A percentile compares a stretch with the other conserved stretches of the same genome.
Conservation (phyloP, 2,329 filamentous ascomycete species). For the Pseudocercospora fijiensis region DNA sequence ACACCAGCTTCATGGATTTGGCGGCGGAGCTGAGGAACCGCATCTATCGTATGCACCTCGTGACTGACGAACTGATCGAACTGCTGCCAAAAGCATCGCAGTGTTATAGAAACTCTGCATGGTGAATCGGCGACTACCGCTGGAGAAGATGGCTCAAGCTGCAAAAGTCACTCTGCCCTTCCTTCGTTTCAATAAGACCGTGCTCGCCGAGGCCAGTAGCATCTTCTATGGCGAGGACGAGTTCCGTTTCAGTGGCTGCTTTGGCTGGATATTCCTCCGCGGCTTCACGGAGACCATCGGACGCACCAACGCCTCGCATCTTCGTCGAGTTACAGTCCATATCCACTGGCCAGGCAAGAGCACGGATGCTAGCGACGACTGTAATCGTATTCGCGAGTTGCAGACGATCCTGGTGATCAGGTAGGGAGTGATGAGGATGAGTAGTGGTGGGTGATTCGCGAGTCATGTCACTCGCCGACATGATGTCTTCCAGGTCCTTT, state of each 20-base stretch:
- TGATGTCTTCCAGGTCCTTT: no score
- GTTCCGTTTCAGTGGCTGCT: constrained; percentile 37
- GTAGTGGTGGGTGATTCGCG: neutral
- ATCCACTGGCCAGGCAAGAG: neutral
- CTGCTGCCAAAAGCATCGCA: constrained; percentile 5
- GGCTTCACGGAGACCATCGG: constrained; percentile 10
- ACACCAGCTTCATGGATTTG: constrained; percentile 11
- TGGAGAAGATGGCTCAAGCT: neutral
- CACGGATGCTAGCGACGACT: neutral
- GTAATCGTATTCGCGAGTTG: neutral
- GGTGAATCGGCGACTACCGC: neutral
- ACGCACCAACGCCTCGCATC: neutral
- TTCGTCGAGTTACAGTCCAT: constrained; percentile 11
- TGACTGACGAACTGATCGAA: constrained; percentile 7
- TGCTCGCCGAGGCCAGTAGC: constrained; percentile 42
- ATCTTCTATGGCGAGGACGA: constrained; percentile 49
- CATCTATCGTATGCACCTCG: constrained; percentile 7
- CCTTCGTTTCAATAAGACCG: constrained; percentile 25
- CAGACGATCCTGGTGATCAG: neutral
- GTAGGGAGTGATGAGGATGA: neutral
- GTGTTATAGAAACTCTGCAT: neutral
- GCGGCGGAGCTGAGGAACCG: constrained; percentile 17
- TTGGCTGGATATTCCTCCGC: constrained; percentile 9
- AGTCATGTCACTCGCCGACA: neutral
- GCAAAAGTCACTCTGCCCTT: neutral